Evolutionary conservation across 2,329 filamentous ascomycete genomes (phyloP).

Genomic region (Cordyceps sp.): DNA sequence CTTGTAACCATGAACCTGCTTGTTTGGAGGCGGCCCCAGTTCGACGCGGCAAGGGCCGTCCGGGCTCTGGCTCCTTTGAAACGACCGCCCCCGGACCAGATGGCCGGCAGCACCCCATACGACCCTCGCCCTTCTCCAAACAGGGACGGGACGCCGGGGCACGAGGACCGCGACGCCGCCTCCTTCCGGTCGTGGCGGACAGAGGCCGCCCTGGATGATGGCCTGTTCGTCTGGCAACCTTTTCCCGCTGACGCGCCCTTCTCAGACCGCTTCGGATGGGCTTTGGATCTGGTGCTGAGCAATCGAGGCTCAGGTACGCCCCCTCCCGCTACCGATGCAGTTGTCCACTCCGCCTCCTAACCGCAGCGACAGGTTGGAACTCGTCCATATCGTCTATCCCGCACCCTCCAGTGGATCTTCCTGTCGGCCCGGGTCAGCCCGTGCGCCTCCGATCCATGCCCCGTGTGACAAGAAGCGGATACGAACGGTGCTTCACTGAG

Average conservation of each 20-base stretch:
- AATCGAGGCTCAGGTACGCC: conserved; percentile 36
- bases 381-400: conserved; percentile 34
- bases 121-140: no score
- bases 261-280: conserved; percentile 34
- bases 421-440: conserved; percentile 15
- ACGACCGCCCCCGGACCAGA: background rate
- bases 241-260: conserved; percentile 35
- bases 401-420: conserved; percentile 21
- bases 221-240: conserved; percentile 42
- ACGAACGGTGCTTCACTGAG: conserved; percentile 23
- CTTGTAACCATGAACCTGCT: conserved; percentile 31
- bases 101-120: conserved; percentile 11
- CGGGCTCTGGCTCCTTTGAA: conserved; percentile 6
- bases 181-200: no score
- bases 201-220: no score
- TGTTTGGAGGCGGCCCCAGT: conserved; percentile 38
- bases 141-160: no score
- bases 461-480: conserved; percentile 26
- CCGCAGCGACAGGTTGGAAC: conserved; percentile 33
- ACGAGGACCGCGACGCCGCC: no score
- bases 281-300: conserved; percentile 33
- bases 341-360: background rate
- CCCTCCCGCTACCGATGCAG: background rate
- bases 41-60: conserved; percentile 34
- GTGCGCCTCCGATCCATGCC: conserved; percentile 25